A percentile compares a stretch with the other conserved stretches of the same genome.
These are phyloP conservation scores for Pogostemon cablin DNA, from an alignment of 257 asterid species.

Conservation along the genomic window DNA sequence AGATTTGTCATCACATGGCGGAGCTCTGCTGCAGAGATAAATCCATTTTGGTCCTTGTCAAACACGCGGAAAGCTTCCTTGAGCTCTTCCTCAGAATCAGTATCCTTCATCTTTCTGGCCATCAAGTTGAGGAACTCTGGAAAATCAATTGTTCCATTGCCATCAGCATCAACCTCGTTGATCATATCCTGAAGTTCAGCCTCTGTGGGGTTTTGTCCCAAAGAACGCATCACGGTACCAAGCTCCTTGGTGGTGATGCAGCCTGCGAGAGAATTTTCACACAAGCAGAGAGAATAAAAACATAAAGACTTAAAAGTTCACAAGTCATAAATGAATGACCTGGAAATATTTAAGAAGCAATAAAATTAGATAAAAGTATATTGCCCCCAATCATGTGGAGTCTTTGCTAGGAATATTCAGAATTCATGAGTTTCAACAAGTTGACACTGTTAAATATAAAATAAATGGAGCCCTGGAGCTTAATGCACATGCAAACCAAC, in stretches of 20 bases:
- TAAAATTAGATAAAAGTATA: background rate
- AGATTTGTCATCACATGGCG: constrained; percentile 91
- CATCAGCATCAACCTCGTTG: constrained; percentile 88
- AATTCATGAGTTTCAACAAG: background rate
- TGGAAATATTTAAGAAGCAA: background rate
- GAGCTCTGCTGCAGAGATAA: constrained; percentile 89
- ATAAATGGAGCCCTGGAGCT: background rate
- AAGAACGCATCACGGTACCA: constrained; percentile 83
- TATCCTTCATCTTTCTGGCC: constrained; percentile 91
- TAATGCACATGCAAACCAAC: too few relatives aligned
- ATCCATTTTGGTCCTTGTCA: constrained; percentile 86
- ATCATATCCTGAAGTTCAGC: constrained; percentile 92
- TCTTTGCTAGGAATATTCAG: background rate
- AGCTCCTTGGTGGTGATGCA: constrained; percentile 90
- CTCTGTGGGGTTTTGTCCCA: constrained; percentile 92
- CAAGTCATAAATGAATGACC: background rate
- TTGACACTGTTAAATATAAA: background rate
- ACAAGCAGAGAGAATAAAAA: constrained; percentile 17
- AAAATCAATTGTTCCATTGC: constrained; percentile 85
- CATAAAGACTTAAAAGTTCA: background rate
- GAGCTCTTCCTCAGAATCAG: constrained; percentile 90
- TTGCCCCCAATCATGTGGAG: background rate
- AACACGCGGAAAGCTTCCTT: constrained; percentile 90
- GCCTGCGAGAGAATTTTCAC: constrained; percentile 44
- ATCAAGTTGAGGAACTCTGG: constrained; percentile 91